Conservation (phyloP, 345 rosid species). For the rapeseed (Brassica napus) region Da-Ae NC_063448.1:38244001-38244500, state of each 20-base stretch:
- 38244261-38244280: background rate
- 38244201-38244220: conserved; percentile 98
- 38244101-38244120: conserved; percentile 64
- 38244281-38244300: conserved; percentile 23
- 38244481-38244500: conserved; percentile 44
- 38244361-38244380: background rate
- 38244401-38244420: conserved; percentile 23
- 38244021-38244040: background rate
- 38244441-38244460: conserved; percentile 9
- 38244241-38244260: background rate
- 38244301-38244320: conserved; percentile 19
- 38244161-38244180: conserved; percentile 22
- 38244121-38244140: conserved; percentile 94
- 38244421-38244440: conserved; percentile 7
- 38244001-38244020: background rate
- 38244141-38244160: conserved; percentile 50
- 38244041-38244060: conserved; percentile 14
- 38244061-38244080: background rate
- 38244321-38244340: conserved; percentile 34
- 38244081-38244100: conserved; percentile 39
- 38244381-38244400: conserved; percentile 12
- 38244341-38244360: conserved; percentile 31
- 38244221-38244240: conserved; percentile 43
- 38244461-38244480: conserved; percentile 33
- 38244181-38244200: conserved; percentile 86